Evolutionary conservation across 1,139 yeast species (phyloP), one percentile per base, ranked within the genome.

Genomic region (Taphrina flavorubra): DNA sequence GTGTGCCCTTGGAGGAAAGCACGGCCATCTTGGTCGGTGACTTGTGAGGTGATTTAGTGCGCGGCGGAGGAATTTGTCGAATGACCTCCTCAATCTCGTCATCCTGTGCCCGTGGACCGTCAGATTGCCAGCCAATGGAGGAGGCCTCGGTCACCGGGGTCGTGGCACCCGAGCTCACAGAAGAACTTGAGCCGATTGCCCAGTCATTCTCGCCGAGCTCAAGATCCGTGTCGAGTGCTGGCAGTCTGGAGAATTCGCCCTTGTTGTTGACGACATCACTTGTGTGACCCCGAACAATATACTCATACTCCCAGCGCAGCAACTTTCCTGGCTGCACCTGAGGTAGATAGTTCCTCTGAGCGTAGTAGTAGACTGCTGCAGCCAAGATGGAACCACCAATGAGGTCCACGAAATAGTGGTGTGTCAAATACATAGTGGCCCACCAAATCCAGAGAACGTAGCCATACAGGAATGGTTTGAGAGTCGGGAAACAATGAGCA

Each of bases 391-490:
- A 94, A 44, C 98, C 98, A 18, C 94, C 96, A 77, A 90, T 90
- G 71, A 92, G 84, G 77, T 92, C 98, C 72, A 92, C 87, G 77
- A 92, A 92, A 79, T 92, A 92, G 79, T 92, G 98, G 78, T 92
- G 98, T 0, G 97, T 92, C 75, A 92, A 84, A 79, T 92, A 92
- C 98, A 92, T 92, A 20, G 98, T 92, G 64, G 95, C 85, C 98
- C 98, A 92, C 97, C 98, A 92, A 74, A 92, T 84, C 96, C 97
- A 91, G 73, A 87, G 80, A 31, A 91, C 96, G 77, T 92, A 92
- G 39, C 81, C 80, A 77, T 88, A 83, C 82, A 92, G 90, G 14
- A 87, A 74, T 5, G 87, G 84, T 13, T 85, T 82, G 70, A 81
- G 82, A 68, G 80, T 82, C 34, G 98, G 98, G 77, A 92, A 92